A percentile compares a stretch with the other conserved stretches of the same genome.
Evolutionary conservation across 306 rosid genomes (phyloP).

Genomic region (Sesbania bispinosa): DNA sequence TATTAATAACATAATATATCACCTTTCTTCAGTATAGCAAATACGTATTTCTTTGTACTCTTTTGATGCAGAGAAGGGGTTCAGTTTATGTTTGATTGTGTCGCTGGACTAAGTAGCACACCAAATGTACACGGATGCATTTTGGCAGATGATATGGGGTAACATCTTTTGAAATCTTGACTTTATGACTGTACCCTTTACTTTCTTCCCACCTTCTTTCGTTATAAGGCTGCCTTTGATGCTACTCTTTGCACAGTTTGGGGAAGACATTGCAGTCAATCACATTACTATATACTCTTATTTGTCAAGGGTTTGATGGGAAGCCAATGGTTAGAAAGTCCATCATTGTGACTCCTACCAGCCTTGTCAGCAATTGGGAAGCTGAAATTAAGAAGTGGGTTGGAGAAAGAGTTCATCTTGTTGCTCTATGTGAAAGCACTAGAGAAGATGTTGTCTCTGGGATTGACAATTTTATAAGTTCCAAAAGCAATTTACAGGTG

Average conservation of each 20-base stretch:
- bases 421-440: slow-evolving; percentile 87
- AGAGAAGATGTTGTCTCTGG: slow-evolving; percentile 82
- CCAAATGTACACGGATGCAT: slow-evolving; percentile 81
- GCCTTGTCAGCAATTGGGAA: slow-evolving; percentile 99
- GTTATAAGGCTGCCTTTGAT: slow-evolving; percentile 11
- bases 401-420: slow-evolving; percentile 70
- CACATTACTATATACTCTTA: slow-evolving; percentile 83
- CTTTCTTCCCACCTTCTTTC: not conserved
- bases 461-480: slow-evolving; percentile 66
- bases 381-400: slow-evolving; percentile 93
- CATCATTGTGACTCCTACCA: slow-evolving; percentile 94
- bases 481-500: slow-evolving; percentile 62
- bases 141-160: slow-evolving; percentile 99
- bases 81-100: slow-evolving; percentile 96
- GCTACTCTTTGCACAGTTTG: slow-evolving; percentile 54
- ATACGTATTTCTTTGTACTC: slow-evolving; percentile 3
- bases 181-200: not conserved
- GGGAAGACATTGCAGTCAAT: slow-evolving; percentile 99
- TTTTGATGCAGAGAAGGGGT: slow-evolving; percentile 84
- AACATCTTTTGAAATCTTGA: not conserved
- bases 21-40: not conserved
- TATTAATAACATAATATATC: not conserved
- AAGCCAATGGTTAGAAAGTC: slow-evolving; percentile 81
- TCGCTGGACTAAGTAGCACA: slow-evolving; percentile 54
- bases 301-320: slow-evolving; percentile 86